Conservation (phyloP, 176 grass and related monocot species). For the Miscanthus lutarioriparius region DNA sequence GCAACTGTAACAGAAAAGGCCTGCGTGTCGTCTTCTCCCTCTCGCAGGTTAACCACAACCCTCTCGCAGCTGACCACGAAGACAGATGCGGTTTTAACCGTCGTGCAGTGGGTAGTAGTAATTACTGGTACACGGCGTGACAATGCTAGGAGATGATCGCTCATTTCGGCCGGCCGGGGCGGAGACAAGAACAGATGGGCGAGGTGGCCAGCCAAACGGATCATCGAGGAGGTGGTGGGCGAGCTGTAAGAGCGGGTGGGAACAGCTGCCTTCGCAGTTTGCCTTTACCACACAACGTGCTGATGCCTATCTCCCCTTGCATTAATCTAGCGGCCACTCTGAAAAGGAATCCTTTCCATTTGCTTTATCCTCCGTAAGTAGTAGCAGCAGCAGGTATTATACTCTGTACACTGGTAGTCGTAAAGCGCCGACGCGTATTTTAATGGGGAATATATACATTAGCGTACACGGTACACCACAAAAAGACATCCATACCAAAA, state of each 20-base stretch:
- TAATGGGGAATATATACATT: background rate
- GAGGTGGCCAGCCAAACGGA: background rate
- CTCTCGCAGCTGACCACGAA: background rate
- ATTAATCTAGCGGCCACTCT: background rate
- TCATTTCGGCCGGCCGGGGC: background rate
- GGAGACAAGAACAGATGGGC: background rate
- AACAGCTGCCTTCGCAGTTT: slow-evolving; percentile 36
- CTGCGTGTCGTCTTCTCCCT: background rate
- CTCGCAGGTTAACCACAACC: background rate
- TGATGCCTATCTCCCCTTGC: background rate
- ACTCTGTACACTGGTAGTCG: background rate
- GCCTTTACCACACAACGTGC: slow-evolving; percentile 48
- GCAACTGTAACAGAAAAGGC: slow-evolving; percentile 14
- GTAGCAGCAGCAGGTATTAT: background rate
- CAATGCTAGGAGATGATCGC: background rate
- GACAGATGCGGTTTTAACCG: background rate
- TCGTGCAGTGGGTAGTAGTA: no score
- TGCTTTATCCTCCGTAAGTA: background rate
- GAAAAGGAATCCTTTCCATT: slow-evolving; percentile 25
- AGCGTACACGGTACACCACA: background rate
- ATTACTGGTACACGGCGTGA: background rate
- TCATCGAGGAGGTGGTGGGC: background rate
- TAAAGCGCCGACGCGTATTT: background rate
- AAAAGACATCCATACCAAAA: background rate
- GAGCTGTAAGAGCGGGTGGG: slow-evolving; percentile 37